Evolutionary conservation across 129 eudicot species (phyloP), one percentile per base, ranked within the genome.

Genomic region (Artemisia tridentata): DNA sequence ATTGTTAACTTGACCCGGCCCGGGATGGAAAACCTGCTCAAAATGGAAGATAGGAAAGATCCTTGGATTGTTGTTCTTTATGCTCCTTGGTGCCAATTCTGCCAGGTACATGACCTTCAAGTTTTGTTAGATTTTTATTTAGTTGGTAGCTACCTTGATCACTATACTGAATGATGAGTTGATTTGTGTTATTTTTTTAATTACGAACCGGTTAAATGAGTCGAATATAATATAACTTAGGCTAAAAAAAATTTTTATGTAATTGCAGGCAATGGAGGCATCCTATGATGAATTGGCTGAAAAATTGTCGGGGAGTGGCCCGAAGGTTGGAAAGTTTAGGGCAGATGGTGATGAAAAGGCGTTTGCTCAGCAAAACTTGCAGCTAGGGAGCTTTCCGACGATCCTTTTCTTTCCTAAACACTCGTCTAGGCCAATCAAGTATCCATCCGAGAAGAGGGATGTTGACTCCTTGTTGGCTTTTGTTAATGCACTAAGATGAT

Each of bases 71-170:
- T 91, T 46, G 96, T 91, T 65, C 85, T 88, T n/a, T 91, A 91
- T 72, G 97, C 97, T 5, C 97, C 97, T 13, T 91, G 97, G 97
- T 91, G 97, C 87, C 88, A 52, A 9, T 88, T 85, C 62, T 91
- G 97, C 84, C 96, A 91, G 92, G 92, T 86, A 77, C 66, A 4
- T 47, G 21, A 66, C 14, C 18, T 25, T 50, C 18, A 65, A 43
- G 7, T 10, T 12, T 31, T 18, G 9, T 2, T 4, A 65, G n/a
- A 43, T 63, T 63, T 31, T 63, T 12, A 20, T 57, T 7, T 17
- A 11, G 15, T 57, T 57, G 29, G 12, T 10, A 11, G 31, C 19
- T 1, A 60, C 31, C 23, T 61, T 21, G 11, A 25, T 27, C 1
- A 0, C 11, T 61, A 19, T 20, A 20, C 15, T 57, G 21, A 18